Evolutionary conservation across 2,329 filamentous ascomycete species (phyloP).

Genomic region (Neoarthrinium moseri): DNA sequence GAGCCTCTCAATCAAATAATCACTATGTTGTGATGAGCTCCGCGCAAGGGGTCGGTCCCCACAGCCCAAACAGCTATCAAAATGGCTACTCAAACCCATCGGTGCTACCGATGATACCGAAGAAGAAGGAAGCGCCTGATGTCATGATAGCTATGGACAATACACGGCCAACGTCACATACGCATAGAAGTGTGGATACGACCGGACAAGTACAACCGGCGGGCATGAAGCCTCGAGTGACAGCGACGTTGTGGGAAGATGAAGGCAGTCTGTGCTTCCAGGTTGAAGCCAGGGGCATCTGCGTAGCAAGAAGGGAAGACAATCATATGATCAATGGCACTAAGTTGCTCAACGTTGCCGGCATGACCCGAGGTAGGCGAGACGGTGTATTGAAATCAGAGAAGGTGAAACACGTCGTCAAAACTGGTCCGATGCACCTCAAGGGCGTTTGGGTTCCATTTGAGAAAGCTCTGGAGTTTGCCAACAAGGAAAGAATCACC

Average conservation of each 20-base stretch:
- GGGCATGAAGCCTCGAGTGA: slow-evolving; percentile 94
- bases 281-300: slow-evolving; percentile 92
- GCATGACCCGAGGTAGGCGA: slow-evolving; percentile 93
- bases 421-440: slow-evolving; percentile 97
- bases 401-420: slow-evolving; percentile 94
- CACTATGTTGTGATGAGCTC: no score
- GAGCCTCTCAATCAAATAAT: no score
- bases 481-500: slow-evolving; percentile 2
- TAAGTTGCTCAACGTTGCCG: slow-evolving; percentile 92
- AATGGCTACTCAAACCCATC: no score
- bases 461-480: slow-evolving; percentile 70
- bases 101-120: no score
- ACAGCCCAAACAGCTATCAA: no score
- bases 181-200: no score
- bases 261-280: slow-evolving; percentile 97
- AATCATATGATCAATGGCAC: slow-evolving; percentile 99
- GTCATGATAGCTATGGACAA: no score
- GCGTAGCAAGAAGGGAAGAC: slow-evolving; percentile 82
- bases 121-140: no score
- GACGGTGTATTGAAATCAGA: slow-evolving; percentile 98
- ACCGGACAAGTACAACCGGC: slow-evolving; percentile 91
- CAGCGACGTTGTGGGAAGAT: slow-evolving; percentile 96
- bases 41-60: no score
- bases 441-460: slow-evolving; percentile 99
- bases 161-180: no score